Base-by-base conservation (phyloP, 2,329 filamentous ascomycete species). In the Pyrenophora seminiperda region DNA sequence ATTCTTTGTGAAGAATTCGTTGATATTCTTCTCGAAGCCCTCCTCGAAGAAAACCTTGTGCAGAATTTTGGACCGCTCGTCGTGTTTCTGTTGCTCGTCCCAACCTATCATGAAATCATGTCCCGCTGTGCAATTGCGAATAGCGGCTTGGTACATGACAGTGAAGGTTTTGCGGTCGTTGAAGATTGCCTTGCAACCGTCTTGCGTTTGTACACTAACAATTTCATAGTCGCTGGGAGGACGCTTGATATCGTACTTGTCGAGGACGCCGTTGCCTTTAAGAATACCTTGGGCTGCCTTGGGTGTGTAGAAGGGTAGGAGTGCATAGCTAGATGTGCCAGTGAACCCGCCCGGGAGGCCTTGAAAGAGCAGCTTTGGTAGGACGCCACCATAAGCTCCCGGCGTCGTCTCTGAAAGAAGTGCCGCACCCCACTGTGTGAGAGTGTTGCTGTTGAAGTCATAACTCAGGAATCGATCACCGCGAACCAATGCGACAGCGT, bases 401-500 rank as follows among this genome's bases (percentile, higher is more conserved):
- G 71, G 63, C 11, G 72, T 67, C 5, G 65, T 54, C 18, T 67
- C 66, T 33, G 64, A 63, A 4, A 80, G 63, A 56, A 79, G 73
- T 13, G 76, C 66, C n/a, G 76, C 73, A 22, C 80, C 80, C 79
- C 79, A 82, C 30, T 81, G 74, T 5, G 70, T 72, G 50, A 72
- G 53, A 7, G 66, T 71, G 31, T 66, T 68, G 39, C 62, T 64
- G 45, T 70, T 71, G 55, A 72, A 92, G 68, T 92, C 89, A 15
- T 80, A 70, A 0, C 88, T 91, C 74, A 91, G 90, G 74, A 89
- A 86, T 15, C 89, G 78, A 63, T 93, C 89, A 41, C 88, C 87
- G 20, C 89, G 83, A 7, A 91, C 87, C 4, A 91, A 79, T 18
- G 85, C 82, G 0, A 91, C 88, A 1, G 88, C 88, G 59, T 92